Conservation (phyloP, 2,329 filamentous ascomycete species). For the Penicillium capsulatum region DNA sequence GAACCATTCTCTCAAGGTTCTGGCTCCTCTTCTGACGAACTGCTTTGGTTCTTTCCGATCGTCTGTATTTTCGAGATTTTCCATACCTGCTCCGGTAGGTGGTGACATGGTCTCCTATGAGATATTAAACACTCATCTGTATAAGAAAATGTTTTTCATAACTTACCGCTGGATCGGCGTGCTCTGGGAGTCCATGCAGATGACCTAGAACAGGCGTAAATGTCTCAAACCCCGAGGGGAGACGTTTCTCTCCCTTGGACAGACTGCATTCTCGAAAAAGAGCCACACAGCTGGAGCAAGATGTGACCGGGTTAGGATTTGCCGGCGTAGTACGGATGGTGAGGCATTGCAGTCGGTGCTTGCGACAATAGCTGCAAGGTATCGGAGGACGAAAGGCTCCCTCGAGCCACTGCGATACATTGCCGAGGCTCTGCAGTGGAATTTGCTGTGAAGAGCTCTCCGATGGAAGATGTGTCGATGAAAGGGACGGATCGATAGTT, state of each 20-base stretch:
- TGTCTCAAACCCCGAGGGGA: constrained; percentile 47
- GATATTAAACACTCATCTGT: constrained; percentile 1
- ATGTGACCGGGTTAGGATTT: constrained; percentile 48
- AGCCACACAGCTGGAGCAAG: constrained; percentile 51
- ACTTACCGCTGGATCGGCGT: too few relatives aligned
- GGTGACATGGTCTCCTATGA: not conserved
- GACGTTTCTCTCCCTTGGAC: constrained; percentile 44
- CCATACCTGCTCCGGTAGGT: not conserved
- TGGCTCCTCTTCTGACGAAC: constrained; percentile 45
- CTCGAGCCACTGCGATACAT: constrained; percentile 35
- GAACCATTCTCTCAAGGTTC: constrained; percentile 48
- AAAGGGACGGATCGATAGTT: not conserved
- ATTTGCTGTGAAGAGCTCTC: too few relatives aligned
- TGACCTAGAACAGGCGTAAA: constrained; percentile 47
- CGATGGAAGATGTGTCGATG: constrained; percentile 7
- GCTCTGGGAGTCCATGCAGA: constrained; percentile 48
- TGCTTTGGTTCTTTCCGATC: constrained; percentile 32
- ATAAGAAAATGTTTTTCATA: too few relatives aligned
- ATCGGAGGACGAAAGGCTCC: constrained; percentile 42
- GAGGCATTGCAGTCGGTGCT: constrained; percentile 47
- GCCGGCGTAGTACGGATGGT: constrained; percentile 46
- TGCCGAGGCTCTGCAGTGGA: too few relatives aligned
- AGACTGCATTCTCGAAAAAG: constrained; percentile 51
- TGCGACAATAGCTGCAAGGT: constrained; percentile 46
- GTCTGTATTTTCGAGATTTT: not conserved